These are phyloP conservation scores for Aspergillus felis DNA, from an alignment of 2,329 filamentous ascomycete species.

Conservation along the genomic window DNA sequence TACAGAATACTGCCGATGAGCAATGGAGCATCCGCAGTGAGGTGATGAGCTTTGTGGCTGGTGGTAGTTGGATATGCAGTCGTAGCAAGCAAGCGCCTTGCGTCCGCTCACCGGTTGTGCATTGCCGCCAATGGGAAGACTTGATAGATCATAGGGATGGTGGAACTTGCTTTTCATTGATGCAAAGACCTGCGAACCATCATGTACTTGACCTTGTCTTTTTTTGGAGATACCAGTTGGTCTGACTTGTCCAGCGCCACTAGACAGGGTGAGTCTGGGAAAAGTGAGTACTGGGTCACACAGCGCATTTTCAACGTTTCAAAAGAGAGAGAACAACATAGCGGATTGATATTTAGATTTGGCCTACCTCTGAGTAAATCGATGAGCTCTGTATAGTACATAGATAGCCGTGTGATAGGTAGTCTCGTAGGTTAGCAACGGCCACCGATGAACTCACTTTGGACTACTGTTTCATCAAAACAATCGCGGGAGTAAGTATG, in stretches of 20 bases:
- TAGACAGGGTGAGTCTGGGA: not conserved
- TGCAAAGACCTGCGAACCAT: not conserved
- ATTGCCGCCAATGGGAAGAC: not conserved
- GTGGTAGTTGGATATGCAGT: not conserved
- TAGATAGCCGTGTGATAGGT: not conserved
- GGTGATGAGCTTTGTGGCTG: not conserved
- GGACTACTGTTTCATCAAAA: too few species aligned
- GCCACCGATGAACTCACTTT: not conserved
- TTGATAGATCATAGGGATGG: not conserved
- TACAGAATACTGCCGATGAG: not conserved
- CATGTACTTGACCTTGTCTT: not conserved
- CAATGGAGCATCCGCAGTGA: too few species aligned
- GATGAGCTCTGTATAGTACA: not conserved
- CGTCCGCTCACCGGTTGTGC: not conserved
- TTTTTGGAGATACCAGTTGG: not conserved
- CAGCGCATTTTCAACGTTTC: not conserved
- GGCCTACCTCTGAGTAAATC: not conserved
- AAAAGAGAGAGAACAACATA: not conserved
- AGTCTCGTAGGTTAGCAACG: not conserved
- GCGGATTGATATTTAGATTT: not conserved
- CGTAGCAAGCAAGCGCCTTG: conserved; percentile 2
- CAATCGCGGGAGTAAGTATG: too few species aligned
- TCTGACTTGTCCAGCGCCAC: conserved; percentile 20
- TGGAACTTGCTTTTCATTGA: not conserved
- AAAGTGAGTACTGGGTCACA: conserved; percentile 3